These are phyloP conservation scores for Pythium diclinum DNA, from an alignment of 352 stramenopile species.

Conservation along the genomic window DNA sequence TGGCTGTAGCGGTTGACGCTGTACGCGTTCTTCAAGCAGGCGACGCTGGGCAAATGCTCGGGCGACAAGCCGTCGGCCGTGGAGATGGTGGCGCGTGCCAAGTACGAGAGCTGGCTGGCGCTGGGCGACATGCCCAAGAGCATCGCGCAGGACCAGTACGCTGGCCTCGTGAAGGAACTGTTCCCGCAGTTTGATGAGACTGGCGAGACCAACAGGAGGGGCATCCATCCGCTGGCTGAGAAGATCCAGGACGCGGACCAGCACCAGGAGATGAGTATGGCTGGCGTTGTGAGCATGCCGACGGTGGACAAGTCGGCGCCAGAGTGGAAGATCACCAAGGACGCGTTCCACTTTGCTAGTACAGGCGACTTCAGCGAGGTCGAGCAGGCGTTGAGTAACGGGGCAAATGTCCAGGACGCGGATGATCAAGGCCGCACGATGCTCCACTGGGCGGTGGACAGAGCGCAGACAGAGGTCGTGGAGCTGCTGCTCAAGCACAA, in stretches of 20 bases:
- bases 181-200: slow-evolving; percentile 67
- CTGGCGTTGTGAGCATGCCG: slow-evolving; percentile 54
- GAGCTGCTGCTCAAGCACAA: slow-evolving; percentile 50
- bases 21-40: slow-evolving; percentile 85
- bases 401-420: slow-evolving; percentile 46
- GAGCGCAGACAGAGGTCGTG: slow-evolving; percentile 48
- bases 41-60: slow-evolving; percentile 51
- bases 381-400: slow-evolving; percentile 36
- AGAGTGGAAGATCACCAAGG: slow-evolving; percentile 71
- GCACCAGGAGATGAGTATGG: slow-evolving; percentile 41
- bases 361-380: slow-evolving; percentile 59
- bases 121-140: slow-evolving; percentile 53
- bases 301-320: slow-evolving; percentile 77
- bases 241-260: slow-evolving; percentile 12
- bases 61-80: slow-evolving; percentile 55
- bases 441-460: slow-evolving; percentile 79
- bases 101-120: slow-evolving; percentile 75
- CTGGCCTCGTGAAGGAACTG: slow-evolving; percentile 64
- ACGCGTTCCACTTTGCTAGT: slow-evolving; percentile 71
- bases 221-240: slow-evolving; percentile 16
- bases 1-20: slow-evolving; percentile 59
- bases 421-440: slow-evolving; percentile 77
- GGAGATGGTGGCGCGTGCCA: slow-evolving; percentile 64
- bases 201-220: slow-evolving; percentile 11
- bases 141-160: slow-evolving; percentile 63